Evolutionary conservation across 1,284 basidiomycete genomes (phyloP), one percentile per base, ranked within the genome.

Genomic region (Pseudozyma thailandica): DNA sequence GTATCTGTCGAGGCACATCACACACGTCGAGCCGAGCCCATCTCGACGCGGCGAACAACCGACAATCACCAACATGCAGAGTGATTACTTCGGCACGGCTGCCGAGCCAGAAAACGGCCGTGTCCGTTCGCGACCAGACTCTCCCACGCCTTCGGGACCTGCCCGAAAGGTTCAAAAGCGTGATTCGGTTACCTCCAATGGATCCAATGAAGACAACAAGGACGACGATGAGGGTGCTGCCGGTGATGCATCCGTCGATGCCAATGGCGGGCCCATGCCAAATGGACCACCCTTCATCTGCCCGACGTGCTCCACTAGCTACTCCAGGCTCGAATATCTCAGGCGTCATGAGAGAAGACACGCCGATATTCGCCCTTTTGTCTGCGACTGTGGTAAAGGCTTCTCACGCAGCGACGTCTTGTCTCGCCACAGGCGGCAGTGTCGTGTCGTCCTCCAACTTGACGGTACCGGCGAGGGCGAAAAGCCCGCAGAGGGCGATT

Each of bases 331-430:
- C 21, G 80, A 82, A 62, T 82, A 81, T 43, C 74, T 82, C 8
- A 53, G 80, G 43, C 69, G 80, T 47, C 80, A 82, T 51, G 80
- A 82, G 49, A 60, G 80, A 37, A 68, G 80, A 52, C 80, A 82
- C 38, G 77, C 78, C 33, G 80, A 82, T 47, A 81, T 81, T 30
- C 75, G 80, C 12, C 80, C 80, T 0, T 82, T 82, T 42, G 72
- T 80, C 18, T 82, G 80, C 54, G 76, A 79, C 18, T 82, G 80
- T 45, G 79, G 79, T 15, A 82, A 82, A 53, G 75, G 79, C 31
- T 82, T 82, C 57, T 80, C 80, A 7, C 58, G 80, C 51, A 77
- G 80, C 50, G 80, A 82, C 37, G 80, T 82, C 1, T 63, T 82
- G 4, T 77, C 76, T 18, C 75, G 80, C 16, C 80, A 82, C 69